These are phyloP conservation scores for Suillus luteus DNA, from an alignment of 768 basidiomycete species.

Conservation along the genomic window DNA sequence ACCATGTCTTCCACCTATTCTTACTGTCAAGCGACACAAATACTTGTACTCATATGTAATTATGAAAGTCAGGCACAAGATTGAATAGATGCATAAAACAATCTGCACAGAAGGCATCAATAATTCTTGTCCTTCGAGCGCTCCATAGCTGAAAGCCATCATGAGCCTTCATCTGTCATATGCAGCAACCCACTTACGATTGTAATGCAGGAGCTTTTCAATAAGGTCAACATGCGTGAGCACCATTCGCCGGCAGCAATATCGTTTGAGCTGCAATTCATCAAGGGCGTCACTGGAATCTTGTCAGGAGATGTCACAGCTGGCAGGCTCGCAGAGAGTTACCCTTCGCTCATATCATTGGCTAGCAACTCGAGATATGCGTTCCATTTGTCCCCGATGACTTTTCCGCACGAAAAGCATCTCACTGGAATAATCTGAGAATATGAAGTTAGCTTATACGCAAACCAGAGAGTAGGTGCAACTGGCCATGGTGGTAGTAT, in stretches of 20 bases:
- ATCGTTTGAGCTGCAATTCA: conserved; percentile 85
- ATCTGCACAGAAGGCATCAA: conserved; percentile 14
- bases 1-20: not conserved
- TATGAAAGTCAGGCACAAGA: not conserved
- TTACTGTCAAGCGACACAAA: not conserved
- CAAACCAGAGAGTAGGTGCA: not conserved
- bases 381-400: conserved; percentile 96
- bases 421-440: conserved; percentile 91
- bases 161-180: conserved; percentile 1
- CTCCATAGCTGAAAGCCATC: conserved; percentile 31
- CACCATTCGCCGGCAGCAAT: conserved; percentile 97
- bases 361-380: conserved; percentile 81
- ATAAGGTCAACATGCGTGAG: conserved; percentile 97
- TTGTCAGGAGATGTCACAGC: conserved; percentile 7
- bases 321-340: conserved; percentile 8
- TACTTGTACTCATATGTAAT: not conserved
- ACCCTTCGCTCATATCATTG: conserved; percentile 89
- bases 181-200: conserved; percentile 60
- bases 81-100: not conserved
- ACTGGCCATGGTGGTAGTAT: conserved; percentile 31
- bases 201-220: conserved; percentile 95
- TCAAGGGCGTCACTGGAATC: conserved; percentile 80
- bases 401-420: conserved; percentile 96
- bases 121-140: conserved; percentile 32
- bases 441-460: not conserved